A percentile compares a stretch with the other conserved stretches of the same genome.
Evolutionary conservation across 805 yeast species (phyloP).

Genomic region (Yarrowia keelungensis): DNA sequence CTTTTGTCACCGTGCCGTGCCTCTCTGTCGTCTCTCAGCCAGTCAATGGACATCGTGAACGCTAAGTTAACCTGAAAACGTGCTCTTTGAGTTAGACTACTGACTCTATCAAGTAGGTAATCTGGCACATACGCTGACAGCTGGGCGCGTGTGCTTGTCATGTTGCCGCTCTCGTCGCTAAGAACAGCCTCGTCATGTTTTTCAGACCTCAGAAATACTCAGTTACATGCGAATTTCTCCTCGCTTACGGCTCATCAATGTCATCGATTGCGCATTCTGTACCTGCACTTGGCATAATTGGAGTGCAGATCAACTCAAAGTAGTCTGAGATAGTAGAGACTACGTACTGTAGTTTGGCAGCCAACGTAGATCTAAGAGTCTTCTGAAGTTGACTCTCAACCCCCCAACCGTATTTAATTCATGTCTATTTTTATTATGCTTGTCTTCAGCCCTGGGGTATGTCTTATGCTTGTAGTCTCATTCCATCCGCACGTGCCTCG

Average conservation of each 20-base stretch:
- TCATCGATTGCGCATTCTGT: not conserved
- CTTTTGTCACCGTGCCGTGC: slow-evolving; percentile 14
- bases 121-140: not conserved
- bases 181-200: too few relatives aligned
- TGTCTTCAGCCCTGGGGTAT: not conserved
- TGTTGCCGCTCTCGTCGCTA: not conserved
- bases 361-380: not conserved
- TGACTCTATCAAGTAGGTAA: slow-evolving; percentile 2
- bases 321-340: not conserved
- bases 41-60: slow-evolving; percentile 33
- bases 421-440: not conserved
- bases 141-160: not conserved
- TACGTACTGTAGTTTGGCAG: not conserved
- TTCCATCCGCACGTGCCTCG: not conserved
- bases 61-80: slow-evolving; percentile 26
- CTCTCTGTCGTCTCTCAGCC: slow-evolving; percentile 26
- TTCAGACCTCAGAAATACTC: not conserved
- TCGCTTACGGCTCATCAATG: too few relatives aligned
- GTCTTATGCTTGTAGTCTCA: not conserved
- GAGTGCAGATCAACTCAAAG: slow-evolving; percentile 18
- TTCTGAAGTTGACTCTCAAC: too few relatives aligned
- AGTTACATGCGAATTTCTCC: too few relatives aligned
- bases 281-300: slow-evolving; percentile 17
- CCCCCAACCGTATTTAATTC: not conserved
- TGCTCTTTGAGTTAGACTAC: slow-evolving; percentile 31